Evolutionary conservation across 345 rosid genomes (phyloP), one percentile per base, ranked within the genome.

Genomic region (Microcos paniculata): DNA sequence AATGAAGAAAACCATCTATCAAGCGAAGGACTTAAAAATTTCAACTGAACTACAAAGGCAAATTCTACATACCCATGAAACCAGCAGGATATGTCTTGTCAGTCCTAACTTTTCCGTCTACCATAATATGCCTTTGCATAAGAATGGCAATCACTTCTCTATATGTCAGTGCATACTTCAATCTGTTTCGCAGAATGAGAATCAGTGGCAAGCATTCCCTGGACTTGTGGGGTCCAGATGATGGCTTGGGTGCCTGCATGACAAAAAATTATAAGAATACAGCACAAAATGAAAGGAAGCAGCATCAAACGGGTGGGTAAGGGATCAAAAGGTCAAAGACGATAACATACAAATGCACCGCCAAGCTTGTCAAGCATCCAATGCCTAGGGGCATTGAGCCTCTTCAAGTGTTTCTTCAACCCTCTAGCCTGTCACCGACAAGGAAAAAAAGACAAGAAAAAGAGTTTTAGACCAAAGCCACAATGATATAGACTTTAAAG

Each of bases 71-170:
- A 92, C 94, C 97, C 97, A 90, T 92, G 88, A 92, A 92, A 70
- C 97, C 97, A 74, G 94, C 82, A 59, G 97, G 94, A 78, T 91
- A 91, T 0, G 97, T 90, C 82, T 91, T 91, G 61, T 91, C 92
- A 0, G 97, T 91, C 84, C 97, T 88, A 51, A 91, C 94, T 78
- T 91, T 91, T 24, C 84, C 89, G 49, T 91, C 97, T 58, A 92
- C 97, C 53, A 87, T 91, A 30, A 92, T 80, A 66, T 88, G 94
- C 66, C 94, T 85, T 79, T 92, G 97, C 97, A 92, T 92, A 73
- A 90, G 80, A 62, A 92, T 90, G 9, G 97, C 84, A 70, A 86
- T 87, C 30, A 85, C 92, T 72, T 89, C 92, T 78, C 89, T 86
- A 69, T 89, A 89, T 3, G 89, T 87, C 31, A 87, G 53, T 63